These are phyloP conservation scores for Cryphonectria parasitica DNA, from an alignment of 2,329 filamentous ascomycete species.

Conservation along the genomic window DNA sequence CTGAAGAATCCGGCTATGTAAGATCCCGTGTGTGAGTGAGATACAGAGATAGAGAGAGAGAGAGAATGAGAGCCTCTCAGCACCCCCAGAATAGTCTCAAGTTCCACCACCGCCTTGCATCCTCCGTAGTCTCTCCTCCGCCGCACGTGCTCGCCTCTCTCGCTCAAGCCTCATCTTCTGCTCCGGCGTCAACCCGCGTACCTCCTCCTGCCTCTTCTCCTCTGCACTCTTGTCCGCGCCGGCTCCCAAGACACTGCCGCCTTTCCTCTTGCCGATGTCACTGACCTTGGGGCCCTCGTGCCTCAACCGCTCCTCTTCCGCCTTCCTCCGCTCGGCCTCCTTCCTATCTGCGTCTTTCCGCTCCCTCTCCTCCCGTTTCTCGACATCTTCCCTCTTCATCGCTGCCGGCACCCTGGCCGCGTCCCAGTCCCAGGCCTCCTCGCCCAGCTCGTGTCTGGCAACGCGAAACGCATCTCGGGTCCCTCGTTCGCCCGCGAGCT, in stretches of 20 bases:
- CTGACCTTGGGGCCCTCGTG: constrained; percentile 64
- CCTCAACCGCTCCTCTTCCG: constrained; percentile 74
- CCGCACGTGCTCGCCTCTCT: constrained; percentile 86
- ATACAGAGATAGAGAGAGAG: neutral
- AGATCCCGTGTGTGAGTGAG: neutral
- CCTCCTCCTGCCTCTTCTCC: constrained; percentile 82
- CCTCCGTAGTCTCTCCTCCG: constrained; percentile 80
- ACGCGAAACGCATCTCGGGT: constrained; percentile 93
- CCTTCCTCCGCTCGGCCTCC: constrained; percentile 71
- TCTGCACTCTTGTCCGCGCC: constrained; percentile 72
- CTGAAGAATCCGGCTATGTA: neutral
- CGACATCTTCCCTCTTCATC: constrained; percentile 72
- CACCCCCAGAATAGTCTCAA: constrained; percentile 22
- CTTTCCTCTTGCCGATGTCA: constrained; percentile 47
- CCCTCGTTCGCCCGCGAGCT: constrained; percentile 80
- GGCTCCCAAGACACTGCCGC: constrained; percentile 59
- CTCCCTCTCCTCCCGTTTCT: constrained; percentile 70
- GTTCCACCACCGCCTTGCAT: constrained; percentile 55
- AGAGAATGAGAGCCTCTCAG: neutral
- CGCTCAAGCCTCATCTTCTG: constrained; percentile 83
- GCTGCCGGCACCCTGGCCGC: constrained; percentile 71
- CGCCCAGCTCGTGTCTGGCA: constrained; percentile 80
- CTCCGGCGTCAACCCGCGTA: constrained; percentile 82
- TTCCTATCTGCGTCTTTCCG: constrained; percentile 68
- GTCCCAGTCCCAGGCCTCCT: constrained; percentile 78